Evolutionary conservation across 441 rosid genomes (phyloP), one percentile per base, ranked within the genome.

Genomic region (Croton laevigatus): DNA sequence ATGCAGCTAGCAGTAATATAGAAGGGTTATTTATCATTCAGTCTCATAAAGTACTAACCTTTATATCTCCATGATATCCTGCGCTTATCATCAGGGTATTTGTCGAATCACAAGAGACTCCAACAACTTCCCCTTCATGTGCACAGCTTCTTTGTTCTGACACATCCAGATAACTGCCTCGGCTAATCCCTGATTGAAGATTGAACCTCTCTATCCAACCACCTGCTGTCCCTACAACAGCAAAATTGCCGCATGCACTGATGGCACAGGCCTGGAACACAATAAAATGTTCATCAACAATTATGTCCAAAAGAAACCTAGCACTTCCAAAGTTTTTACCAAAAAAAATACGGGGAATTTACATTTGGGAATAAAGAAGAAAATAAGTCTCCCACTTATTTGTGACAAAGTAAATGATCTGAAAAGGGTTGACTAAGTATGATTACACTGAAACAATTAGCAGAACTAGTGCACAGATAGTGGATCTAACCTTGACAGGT

Each of bases 181-280:
- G 87, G 82, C 97, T 88, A 59, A 85, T 81, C 78, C 99, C 99
- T 75, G 99, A 93, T 73, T 96, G 99, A 77, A 96, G 96, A 69
- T 96, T 96, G 82, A 96, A 96, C 68, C 91, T 81, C 83, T 96
- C 99, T 59, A 96, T 88, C 96, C 94, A 96, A 74, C 99, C 99
- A 81, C 96, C 82, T 0, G 91, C 88, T 22, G 97, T 93, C 75
- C 99, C 99, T 1, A 96, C 80, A 70, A 96, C 82, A 55, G 97
- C 96, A 83, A 93, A 93, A 83, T 96, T 93, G 74, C 99, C 98
- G 77, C 99, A 95, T 10, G 98, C 96, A 82, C 97, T 95, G 65
- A 95, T 93, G 59, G 91, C 71, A 68, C 99, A 95, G 49, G 93
- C 95, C 99, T 95, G 70, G 68, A 36, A 42, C 66, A 71, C 59